Evolutionary conservation across 768 basidiomycete genomes (phyloP).

Genomic region (Leccinum sublutescens): DNA sequence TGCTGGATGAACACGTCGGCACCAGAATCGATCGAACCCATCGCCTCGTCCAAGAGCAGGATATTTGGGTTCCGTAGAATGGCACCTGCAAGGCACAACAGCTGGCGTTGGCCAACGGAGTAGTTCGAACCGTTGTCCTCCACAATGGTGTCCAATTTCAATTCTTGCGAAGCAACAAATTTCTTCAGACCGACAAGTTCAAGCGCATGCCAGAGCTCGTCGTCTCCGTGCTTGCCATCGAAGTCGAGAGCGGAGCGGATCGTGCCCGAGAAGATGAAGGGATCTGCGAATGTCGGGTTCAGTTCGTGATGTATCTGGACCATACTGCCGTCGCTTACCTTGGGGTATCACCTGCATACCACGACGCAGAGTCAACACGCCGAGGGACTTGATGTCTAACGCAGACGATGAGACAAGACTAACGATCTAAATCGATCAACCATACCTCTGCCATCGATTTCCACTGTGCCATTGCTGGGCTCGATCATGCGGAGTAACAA

Average conservation of each 20-base stretch:
- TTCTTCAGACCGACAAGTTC: conserved; percentile 52
- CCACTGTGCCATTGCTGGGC: conserved; percentile 63
- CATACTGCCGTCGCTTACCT: conserved; percentile 11
- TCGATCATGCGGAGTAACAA: conserved; percentile 78
- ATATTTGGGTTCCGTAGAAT: conserved; percentile 33
- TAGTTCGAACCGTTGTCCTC: conserved; percentile 74
- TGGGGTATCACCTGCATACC: conserved; percentile 32
- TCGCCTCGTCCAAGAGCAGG: conserved; percentile 32
- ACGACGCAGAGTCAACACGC: conserved; percentile 34
- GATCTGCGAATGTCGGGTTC: conserved; percentile 16
- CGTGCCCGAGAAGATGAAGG: conserved; percentile 34
- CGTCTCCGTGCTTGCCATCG: conserved; percentile 23
- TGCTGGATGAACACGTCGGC: conserved; percentile 69
- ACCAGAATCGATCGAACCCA: conserved; percentile 79
- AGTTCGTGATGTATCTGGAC: background rate
- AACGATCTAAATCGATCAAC: conserved; percentile 46
- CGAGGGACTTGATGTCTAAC: conserved; percentile 83
- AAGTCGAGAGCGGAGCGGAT: conserved; percentile 31
- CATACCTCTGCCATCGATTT: conserved; percentile 67
- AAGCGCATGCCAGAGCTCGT: conserved; percentile 40
- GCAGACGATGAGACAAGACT: conserved; percentile 49
- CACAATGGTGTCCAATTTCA: conserved; percentile 70
- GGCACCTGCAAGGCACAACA: conserved; percentile 55
- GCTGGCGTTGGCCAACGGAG: conserved; percentile 89
- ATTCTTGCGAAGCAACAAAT: conserved; percentile 73